phyloP scores from a whole-genome alignment of 208 protist species.

The Trypanosomatidae sp. region DNA sequence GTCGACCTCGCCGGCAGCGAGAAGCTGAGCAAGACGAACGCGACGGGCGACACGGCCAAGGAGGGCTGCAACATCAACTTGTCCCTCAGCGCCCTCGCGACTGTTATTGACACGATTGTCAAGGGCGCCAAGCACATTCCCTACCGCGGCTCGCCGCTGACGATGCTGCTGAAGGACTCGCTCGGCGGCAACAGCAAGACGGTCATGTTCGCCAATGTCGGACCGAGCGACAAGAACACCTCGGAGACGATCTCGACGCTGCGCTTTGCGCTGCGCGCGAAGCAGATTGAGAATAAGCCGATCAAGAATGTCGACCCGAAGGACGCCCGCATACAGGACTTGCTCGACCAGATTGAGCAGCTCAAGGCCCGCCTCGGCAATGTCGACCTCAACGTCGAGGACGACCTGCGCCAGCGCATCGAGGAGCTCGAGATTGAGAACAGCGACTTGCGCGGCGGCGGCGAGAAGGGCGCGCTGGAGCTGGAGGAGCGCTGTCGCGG shows the following conservation, averaged over 20 bases:
- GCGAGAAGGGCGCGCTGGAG: constrained; percentile 71
- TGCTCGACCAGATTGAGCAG: constrained; percentile 83
- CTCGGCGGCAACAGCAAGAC: constrained; percentile 86
- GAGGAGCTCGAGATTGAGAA: constrained; percentile 89
- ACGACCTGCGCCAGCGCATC: constrained; percentile 76
- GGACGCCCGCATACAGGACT: constrained; percentile 77
- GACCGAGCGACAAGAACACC: constrained; percentile 73
- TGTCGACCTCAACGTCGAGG: constrained; percentile 85
- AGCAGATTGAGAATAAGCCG: constrained; percentile 95
- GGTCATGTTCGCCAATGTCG: constrained; percentile 88
- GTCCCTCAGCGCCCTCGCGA: constrained; percentile 85
- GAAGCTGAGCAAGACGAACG: constrained; percentile 87
- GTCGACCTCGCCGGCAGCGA: constrained; percentile 93
- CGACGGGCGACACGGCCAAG: constrained; percentile 86
- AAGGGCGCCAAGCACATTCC: constrained; percentile 86
- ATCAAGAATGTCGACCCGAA: constrained; percentile 90
- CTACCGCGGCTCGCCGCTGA: constrained; percentile 82
- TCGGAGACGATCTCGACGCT: constrained; percentile 86
- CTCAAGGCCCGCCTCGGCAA: constrained; percentile 75
- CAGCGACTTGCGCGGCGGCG: constrained; percentile 51
- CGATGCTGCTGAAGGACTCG: constrained; percentile 89
- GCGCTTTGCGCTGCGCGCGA: constrained; percentile 76
- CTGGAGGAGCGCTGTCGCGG: constrained; percentile 60
- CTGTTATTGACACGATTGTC: constrained; percentile 86
- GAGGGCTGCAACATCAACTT: constrained; percentile 93